Evolutionary conservation across 2,329 filamentous ascomycete species (phyloP).

Genomic region (Akanthomyces uredinophilus): DNA sequence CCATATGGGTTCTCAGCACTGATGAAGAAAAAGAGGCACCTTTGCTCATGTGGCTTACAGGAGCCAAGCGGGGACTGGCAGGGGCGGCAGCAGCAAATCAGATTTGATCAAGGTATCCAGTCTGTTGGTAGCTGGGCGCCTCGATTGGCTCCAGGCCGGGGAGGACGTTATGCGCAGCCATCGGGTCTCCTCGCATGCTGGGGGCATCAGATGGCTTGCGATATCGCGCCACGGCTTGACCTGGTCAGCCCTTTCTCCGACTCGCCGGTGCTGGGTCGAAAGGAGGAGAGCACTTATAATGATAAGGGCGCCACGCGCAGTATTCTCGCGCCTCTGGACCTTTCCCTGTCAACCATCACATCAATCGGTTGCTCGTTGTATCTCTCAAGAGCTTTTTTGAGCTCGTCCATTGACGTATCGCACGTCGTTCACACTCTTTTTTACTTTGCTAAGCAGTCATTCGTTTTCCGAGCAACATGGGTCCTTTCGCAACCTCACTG

Average conservation of each 20-base stretch:
- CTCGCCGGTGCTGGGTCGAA: neutral
- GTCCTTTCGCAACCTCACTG: neutral
- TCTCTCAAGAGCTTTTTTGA: neutral
- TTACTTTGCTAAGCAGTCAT: neutral
- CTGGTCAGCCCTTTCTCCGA: neutral
- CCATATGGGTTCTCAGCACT: neutral
- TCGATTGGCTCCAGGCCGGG: neutral
- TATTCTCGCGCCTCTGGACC: neutral
- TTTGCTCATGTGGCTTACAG: neutral
- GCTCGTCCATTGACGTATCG: conserved; percentile 15
- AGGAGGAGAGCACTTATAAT: neutral
- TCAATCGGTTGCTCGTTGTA: neutral
- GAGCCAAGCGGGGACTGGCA: neutral
- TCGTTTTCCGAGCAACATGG: conserved; percentile 8
- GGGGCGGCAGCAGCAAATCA: neutral
- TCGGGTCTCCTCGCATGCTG: neutral
- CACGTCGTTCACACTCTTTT: conserved; percentile 11
- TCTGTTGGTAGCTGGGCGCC: neutral
- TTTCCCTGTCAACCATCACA: neutral
- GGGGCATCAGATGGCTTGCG: neutral
- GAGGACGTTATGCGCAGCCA: neutral
- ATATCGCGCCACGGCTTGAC: neutral
- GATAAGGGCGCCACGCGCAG: neutral
- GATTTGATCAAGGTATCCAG: neutral
- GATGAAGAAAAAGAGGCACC: neutral